A percentile compares a stretch with the other conserved stretches of the same genome.
These are phyloP conservation scores for Umbilicus rupestris DNA, from an alignment of 164 flowering plant species.

Conservation along the genomic window DNA sequence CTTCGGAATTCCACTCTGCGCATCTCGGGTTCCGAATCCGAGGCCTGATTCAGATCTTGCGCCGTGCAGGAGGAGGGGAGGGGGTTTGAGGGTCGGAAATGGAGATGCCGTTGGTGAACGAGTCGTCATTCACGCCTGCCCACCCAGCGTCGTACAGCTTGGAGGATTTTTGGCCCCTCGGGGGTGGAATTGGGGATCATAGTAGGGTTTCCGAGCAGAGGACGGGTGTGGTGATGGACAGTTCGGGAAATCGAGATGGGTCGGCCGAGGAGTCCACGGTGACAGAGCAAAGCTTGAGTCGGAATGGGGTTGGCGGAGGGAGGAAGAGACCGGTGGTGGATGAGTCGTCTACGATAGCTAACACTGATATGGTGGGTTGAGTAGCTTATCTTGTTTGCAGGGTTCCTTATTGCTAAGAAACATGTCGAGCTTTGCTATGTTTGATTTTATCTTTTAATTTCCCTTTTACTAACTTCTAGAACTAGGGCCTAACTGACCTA, in stretches of 20 bases:
- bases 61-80: no score
- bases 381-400: neutral
- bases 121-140: slow-evolving; percentile 47
- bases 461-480: no score
- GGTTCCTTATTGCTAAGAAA: neutral
- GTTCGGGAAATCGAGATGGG: slow-evolving; percentile 29
- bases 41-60: no score
- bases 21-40: no score
- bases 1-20: no score
- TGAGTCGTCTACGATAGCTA: slow-evolving; percentile 41
- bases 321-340: slow-evolving; percentile 39
- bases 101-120: slow-evolving; percentile 69
- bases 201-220: slow-evolving; percentile 27
- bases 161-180: slow-evolving; percentile 67
- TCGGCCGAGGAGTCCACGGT: slow-evolving; percentile 56
- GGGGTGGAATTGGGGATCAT: slow-evolving; percentile 14
- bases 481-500: no score
- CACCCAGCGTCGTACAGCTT: slow-evolving; percentile 45
- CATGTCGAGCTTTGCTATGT: no score
- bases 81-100: slow-evolving; percentile 22
- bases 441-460: no score
- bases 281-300: slow-evolving; percentile 48
- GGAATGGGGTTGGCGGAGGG: slow-evolving; percentile 21
- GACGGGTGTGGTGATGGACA: no score
- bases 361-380: slow-evolving; percentile 28